Evolutionary conservation across 2,329 filamentous ascomycete species (phyloP).

Genomic region (Penicillium sp.): DNA sequence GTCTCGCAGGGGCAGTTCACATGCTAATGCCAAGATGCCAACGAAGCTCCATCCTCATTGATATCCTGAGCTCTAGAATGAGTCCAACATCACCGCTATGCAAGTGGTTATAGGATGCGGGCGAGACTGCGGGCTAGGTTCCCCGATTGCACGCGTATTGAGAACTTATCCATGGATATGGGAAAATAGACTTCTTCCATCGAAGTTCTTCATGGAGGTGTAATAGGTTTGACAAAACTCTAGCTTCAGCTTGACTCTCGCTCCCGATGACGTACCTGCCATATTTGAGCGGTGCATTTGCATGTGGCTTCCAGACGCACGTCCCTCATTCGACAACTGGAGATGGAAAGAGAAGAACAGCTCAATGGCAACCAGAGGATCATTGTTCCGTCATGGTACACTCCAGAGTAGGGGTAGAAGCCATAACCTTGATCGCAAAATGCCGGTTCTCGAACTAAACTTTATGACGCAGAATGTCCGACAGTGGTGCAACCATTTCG

Average conservation of each 20-base stretch:
- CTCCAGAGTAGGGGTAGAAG: not conserved
- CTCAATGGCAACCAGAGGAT: conserved; percentile 15
- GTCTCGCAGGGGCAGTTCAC: not conserved
- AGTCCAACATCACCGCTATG: not conserved
- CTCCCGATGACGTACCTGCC: conserved; percentile 24
- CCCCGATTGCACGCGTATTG: not conserved
- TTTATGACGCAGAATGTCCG: not conserved
- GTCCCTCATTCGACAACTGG: conserved; percentile 16
- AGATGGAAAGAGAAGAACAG: not conserved
- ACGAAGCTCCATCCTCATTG: not conserved
- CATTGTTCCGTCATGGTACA: conserved; percentile 1
- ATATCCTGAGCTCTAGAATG: not conserved
- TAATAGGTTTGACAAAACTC: not conserved
- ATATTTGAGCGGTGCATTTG: too few species aligned
- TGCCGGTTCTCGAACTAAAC: not conserved
- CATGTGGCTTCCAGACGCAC: conserved; percentile 19
- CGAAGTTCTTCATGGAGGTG: not conserved
- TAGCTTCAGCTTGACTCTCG: not conserved
- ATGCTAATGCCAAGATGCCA: not conserved
- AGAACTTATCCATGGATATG: not conserved
- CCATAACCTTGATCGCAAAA: not conserved
- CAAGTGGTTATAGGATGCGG: not conserved
- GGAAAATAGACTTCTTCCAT: not conserved
- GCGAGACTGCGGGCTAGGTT: conserved; percentile 2
- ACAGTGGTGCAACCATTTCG: not conserved